These are phyloP conservation scores for Diaporthe australafricana DNA, from an alignment of 2,329 filamentous ascomycete genomes.

Conservation along the genomic window DNA sequence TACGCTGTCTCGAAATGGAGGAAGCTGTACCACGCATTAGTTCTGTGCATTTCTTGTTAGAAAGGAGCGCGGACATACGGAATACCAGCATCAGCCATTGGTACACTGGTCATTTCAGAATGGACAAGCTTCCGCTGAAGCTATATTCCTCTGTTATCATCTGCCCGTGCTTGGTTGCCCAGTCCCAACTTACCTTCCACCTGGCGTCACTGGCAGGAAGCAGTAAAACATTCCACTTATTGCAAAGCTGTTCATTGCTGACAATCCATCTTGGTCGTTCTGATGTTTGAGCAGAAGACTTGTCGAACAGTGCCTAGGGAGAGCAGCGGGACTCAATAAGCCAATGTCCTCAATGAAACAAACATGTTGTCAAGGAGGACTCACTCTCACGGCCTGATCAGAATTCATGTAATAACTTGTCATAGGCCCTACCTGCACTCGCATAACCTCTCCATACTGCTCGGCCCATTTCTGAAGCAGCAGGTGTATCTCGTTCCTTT, in stretches of 20 bases:
- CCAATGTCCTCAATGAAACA: background rate
- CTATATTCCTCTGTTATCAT: background rate
- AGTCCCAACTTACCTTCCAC: background rate
- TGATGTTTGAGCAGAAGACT: conserved; percentile 18
- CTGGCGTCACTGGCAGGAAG: conserved; percentile 12
- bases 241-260: conserved; percentile 14
- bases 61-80: background rate
- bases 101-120: conserved; percentile 2
- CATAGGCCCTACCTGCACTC: conserved; percentile 3
- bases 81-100: background rate
- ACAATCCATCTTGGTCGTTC: conserved; percentile 8
- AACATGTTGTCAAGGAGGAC: background rate
- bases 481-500: conserved; percentile 4
- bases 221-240: conserved; percentile 5
- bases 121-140: conserved; percentile 9
- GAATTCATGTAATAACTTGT: conserved; percentile 13
- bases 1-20: conserved; percentile 14
- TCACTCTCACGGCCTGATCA: conserved; percentile 7
- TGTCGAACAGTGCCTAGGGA: background rate
- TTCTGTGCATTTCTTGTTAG: background rate
- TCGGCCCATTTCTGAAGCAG: conserved; percentile 7
- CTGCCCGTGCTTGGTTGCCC: background rate
- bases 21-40: background rate
- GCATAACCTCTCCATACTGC: background rate
- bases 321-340: background rate